Evolutionary conservation across 78 protist genomes (phyloP).

Genomic region (Monosiga brevicollis): DNA sequence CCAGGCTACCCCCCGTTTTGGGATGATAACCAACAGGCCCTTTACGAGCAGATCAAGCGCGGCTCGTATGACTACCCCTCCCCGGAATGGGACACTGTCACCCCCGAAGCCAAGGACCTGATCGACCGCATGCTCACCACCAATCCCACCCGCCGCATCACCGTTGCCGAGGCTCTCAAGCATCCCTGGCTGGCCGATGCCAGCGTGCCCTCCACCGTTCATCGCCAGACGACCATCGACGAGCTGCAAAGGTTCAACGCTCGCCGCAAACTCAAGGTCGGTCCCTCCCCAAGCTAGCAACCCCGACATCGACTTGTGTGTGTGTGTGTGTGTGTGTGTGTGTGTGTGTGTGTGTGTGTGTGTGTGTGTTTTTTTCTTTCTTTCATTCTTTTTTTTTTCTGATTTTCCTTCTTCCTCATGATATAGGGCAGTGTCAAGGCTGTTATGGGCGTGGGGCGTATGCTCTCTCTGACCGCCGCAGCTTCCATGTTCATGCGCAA

Average conservation of each 20-base stretch:
- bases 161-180: neutral
- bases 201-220: neutral
- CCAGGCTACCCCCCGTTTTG: conserved; percentile 7
- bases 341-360: neutral
- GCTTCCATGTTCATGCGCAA: too few relatives aligned
- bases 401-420: neutral
- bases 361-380: neutral
- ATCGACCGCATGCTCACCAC: neutral
- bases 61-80: conserved; percentile 41
- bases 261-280: neutral
- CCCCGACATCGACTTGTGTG: too few relatives aligned
- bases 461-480: too few relatives aligned
- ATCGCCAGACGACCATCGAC: neutral
- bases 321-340: neutral
- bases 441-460: neutral
- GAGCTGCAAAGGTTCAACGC: neutral
- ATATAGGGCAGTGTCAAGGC: neutral
- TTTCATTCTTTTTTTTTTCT: too few relatives aligned
- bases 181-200: neutral
- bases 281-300: too few relatives aligned
- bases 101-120: conserved; percentile 9
- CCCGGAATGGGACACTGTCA: conserved; percentile 42
- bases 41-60: conserved; percentile 27
- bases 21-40: conserved; percentile 13
- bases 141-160: neutral